Evolutionary conservation across 1,139 yeast species (phyloP).

Genomic region (Yarrowia galli): DNA sequence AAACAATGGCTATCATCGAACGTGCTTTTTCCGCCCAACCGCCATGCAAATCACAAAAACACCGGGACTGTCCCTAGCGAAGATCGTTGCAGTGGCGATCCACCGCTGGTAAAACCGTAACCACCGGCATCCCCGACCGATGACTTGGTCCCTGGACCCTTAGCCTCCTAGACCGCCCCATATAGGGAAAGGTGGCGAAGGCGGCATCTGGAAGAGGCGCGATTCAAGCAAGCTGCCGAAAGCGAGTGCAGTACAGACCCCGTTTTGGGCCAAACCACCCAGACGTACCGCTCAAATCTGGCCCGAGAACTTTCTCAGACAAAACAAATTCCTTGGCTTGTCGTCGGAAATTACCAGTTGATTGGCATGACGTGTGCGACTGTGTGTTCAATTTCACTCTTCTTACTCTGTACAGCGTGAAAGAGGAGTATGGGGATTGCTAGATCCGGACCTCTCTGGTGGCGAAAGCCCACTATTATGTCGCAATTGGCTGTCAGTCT

Average conservation of each 20-base stretch:
- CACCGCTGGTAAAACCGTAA: constrained; percentile 14
- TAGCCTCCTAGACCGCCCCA: no score
- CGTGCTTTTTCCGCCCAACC: constrained; percentile 27
- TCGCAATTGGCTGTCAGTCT: neutral
- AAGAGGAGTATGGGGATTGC: neutral
- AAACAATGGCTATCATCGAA: neutral
- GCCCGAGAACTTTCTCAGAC: constrained; percentile 3
- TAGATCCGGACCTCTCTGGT: neutral
- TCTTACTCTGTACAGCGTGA: no score
- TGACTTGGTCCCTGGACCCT: neutral
- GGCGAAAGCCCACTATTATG: neutral
- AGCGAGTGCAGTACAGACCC: neutral
- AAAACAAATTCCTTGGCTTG: neutral
- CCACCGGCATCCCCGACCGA: constrained; percentile 16
- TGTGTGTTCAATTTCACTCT: no score
- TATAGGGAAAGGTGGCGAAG: no score
- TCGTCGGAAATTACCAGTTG: constrained; percentile 1
- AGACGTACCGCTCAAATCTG: neutral
- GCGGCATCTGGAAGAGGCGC: no score
- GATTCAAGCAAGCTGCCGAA: no score
- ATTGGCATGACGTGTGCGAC: neutral
- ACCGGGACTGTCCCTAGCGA: constrained; percentile 27
- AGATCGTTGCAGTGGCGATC: constrained; percentile 33
- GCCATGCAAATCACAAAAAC: constrained; percentile 7
- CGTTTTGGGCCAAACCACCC: neutral